phyloP scores from a whole-genome alignment of 768 basidiomycete genomes.

The Sutorius australiensis region DNA sequence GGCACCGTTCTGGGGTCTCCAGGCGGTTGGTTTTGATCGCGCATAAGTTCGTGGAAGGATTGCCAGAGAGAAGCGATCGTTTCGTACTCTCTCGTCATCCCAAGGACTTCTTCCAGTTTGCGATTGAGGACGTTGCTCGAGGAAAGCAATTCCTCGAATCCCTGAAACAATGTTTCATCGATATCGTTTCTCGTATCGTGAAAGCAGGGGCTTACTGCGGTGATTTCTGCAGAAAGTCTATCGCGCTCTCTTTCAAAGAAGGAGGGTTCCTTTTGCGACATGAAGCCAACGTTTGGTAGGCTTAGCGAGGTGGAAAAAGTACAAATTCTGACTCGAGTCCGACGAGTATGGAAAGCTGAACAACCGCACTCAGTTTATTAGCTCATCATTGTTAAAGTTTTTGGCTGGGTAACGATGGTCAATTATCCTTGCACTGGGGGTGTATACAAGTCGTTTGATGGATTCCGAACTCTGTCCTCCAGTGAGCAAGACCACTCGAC shows the following conservation, averaged over 20 bases:
- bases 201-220: slow-evolving; percentile 45
- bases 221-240: slow-evolving; percentile 68
- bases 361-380: too few species aligned
- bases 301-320: too few species aligned
- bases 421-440: too few species aligned
- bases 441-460: too few species aligned
- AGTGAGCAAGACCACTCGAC: too few species aligned
- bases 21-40: slow-evolving; percentile 38
- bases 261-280: slow-evolving; percentile 40
- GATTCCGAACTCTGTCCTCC: too few species aligned
- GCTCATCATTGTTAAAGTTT: too few species aligned
- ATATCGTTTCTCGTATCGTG: background rate
- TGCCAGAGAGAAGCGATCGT: slow-evolving; percentile 86
- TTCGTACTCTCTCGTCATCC: slow-evolving; percentile 90
- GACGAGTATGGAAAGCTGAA: too few species aligned
- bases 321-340: too few species aligned
- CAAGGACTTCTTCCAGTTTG: slow-evolving; percentile 87
- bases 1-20: slow-evolving; percentile 41
- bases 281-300: background rate
- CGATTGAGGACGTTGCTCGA: slow-evolving; percentile 84
- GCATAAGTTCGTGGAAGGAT: slow-evolving; percentile 76
- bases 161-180: slow-evolving; percentile 40
- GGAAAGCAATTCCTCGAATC: slow-evolving; percentile 83
- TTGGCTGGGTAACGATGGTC: too few species aligned
- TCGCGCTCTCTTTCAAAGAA: slow-evolving; percentile 84